These are phyloP conservation scores for Helminthosporium solani DNA, from an alignment of 2,329 filamentous ascomycete genomes.

Conservation along the genomic window DNA sequence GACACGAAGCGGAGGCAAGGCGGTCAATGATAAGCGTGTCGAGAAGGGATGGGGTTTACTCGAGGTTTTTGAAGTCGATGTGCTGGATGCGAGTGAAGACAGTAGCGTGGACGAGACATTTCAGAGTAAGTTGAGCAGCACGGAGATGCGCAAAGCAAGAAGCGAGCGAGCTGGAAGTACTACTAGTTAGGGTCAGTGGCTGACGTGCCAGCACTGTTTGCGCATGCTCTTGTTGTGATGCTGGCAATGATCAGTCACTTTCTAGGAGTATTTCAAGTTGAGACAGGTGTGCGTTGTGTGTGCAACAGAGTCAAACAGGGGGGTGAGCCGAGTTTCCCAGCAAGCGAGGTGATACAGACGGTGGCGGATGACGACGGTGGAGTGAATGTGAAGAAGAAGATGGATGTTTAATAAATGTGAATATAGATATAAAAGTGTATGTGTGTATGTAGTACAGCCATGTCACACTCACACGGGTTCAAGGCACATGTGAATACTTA, in stretches of 20 bases:
- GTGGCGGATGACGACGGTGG: too few species aligned
- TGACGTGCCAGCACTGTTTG: slow-evolving; percentile 20
- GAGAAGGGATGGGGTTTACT: slow-evolving; percentile 75
- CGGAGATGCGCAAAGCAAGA: slow-evolving; percentile 64
- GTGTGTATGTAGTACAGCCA: too few species aligned
- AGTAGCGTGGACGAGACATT: slow-evolving; percentile 60
- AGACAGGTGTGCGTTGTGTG: too few species aligned
- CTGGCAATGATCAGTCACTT: slow-evolving; percentile 1
- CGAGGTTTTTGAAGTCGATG: slow-evolving; percentile 84
- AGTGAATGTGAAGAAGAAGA: too few species aligned
- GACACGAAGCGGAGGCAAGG: slow-evolving; percentile 77
- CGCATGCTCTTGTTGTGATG: slow-evolving; percentile 6
- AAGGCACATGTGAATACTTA: too few species aligned
- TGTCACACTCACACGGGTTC: not conserved
- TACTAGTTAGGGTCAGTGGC: slow-evolving; percentile 19
- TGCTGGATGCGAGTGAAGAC: slow-evolving; percentile 69
- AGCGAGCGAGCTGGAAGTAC: slow-evolving; percentile 26
- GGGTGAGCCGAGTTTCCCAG: too few species aligned
- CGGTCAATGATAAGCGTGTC: slow-evolving; percentile 78
- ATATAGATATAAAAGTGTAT: too few species aligned
- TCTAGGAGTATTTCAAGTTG: too few species aligned
- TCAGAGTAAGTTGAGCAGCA: slow-evolving; percentile 86
- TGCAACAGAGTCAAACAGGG: too few species aligned
- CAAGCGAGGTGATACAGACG: too few species aligned
- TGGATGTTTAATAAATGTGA: too few species aligned